Base-by-base conservation (phyloP, 768 basidiomycete species). In the Termitomyces sp. region DNA sequence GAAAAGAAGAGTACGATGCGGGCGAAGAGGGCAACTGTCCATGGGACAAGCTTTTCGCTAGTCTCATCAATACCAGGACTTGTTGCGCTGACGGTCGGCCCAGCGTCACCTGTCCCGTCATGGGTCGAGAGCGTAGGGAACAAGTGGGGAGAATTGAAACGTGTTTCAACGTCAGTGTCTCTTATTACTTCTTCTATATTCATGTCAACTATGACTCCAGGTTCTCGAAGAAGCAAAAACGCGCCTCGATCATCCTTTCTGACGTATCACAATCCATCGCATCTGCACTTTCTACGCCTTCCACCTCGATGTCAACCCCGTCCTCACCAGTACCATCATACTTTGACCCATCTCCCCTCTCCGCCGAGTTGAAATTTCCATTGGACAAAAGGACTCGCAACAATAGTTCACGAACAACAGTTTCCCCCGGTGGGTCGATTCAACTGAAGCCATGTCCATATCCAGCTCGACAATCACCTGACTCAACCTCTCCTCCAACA, bases 171-270 rank as follows among this genome's bases (percentile, higher is more conserved):
- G 85, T 87, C 64, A 60, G 82, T 82, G 43, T 51, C 40, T 48
- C 17, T 47, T 38, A 56, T 47, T 17, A n/a, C 41, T 58, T 60
- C 23, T 60, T 44, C 31, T 10, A 3, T 53, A 40, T 8, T 21
- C 23, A 21, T 28, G 41, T 14, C 41, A 31, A 45, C 30, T 51
- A 19, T 17, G 49, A n/a, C 54, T 12, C 44, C 21, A 89, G 87
- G n/a, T 79, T 89, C 63, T 73, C 82, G 17, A 87, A 84, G 62
- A 76, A 73, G 62, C 85, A 85, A 57, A 87, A 86, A 69, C 83
- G 86, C 21, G 87, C 87, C 0, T 86, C 87, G 0, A 61, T 80
- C 1, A 75, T 89, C 31, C 65, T 89, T 53, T 79, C 84, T 0
- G 87, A 88, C 65, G 79, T 88, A 19, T 84, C 85, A 5, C 76